These are phyloP conservation scores for Monosporozyma servazzii DNA, from an alignment of 805 yeast species.

Conservation along the genomic window DNA sequence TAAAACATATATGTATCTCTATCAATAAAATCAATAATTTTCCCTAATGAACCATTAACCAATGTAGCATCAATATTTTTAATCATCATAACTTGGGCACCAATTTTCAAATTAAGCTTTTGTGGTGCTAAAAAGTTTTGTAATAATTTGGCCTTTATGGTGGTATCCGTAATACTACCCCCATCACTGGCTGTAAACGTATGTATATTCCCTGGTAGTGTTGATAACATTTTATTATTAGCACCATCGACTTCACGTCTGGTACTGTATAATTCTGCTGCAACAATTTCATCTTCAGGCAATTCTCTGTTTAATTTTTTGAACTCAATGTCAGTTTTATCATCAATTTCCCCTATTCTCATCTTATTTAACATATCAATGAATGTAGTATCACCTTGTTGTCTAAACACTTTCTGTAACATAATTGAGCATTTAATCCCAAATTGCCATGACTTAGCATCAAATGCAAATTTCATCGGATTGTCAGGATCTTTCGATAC, in stretches of 20 bases:
- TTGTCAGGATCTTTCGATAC: conserved; percentile 25
- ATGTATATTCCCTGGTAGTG: conserved; percentile 37
- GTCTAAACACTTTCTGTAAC: conserved; percentile 61
- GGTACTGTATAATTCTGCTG: conserved; percentile 69
- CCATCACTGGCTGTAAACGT: conserved; percentile 46
- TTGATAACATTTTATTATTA: conserved; percentile 41
- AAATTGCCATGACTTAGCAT: conserved; percentile 51
- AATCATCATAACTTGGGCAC: conserved; percentile 78
- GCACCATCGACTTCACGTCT: conserved; percentile 64
- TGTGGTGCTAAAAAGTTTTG: conserved; percentile 56
- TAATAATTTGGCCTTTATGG: conserved; percentile 37
- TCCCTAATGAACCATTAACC: conserved; percentile 74
- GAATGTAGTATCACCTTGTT: conserved; percentile 61
- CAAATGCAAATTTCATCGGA: conserved; percentile 50
- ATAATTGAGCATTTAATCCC: conserved; percentile 50
- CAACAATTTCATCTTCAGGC: conserved; percentile 50
- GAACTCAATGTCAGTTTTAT: conserved; percentile 42
- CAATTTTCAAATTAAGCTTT: conserved; percentile 47
- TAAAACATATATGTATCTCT: conserved; percentile 40
- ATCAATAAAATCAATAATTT: conserved; percentile 50
- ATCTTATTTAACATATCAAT: conserved; percentile 69
- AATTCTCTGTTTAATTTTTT: conserved; percentile 43
- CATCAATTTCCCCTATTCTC: conserved; percentile 51
- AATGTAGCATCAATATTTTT: conserved; percentile 63
- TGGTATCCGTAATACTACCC: conserved; percentile 38